Evolutionary conservation across 1,284 basidiomycete genomes (phyloP), one percentile per base, ranked within the genome.

Genomic region (Pholiota adiposa): DNA sequence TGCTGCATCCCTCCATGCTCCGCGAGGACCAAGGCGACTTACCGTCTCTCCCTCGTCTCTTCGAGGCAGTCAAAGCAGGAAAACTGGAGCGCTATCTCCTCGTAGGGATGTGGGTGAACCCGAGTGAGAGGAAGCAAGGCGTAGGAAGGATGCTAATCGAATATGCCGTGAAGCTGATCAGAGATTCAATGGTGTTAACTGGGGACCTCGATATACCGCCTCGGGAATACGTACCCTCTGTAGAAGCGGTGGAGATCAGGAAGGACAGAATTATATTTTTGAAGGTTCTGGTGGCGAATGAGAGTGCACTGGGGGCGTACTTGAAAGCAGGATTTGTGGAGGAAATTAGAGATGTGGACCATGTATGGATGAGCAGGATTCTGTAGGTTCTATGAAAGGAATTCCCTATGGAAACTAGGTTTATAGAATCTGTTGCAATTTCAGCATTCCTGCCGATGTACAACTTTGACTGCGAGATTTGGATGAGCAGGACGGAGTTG

Each of bases 31-130:
- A 52, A 5, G 31, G 29, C 19, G 29, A 54, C 4, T 21, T 56
- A 4, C 23, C 46, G 9, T 54, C 44, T 34, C 46, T 59, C 2
- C 53, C 34, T 5, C 40, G 50, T 2, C 19, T 63, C 3, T 33
- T 29, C 2, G 53, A 58, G 3, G 56, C 34, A 8, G 41, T 60
- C 38, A 38, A 48, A 9, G 25, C 0, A 0, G 58, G 54, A 1
- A 21, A 12, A 4, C 23, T 56, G 1, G 54, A 57, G 14, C 54
- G 59, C 8, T 59, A 54, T 18, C 44, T 63, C 36, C 38, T 63
- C 1, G 61, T 63, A 1, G 61, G 61, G 23, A 63, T 63, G 61
- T 63, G 61, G 61, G 61, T 63, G 4, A 54, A 57, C 19, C 54
- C 58, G 4, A 44, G 58, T 6, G 41, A 48, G 36, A 50, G 58